Conservation (phyloP, 805 yeast genomes). For the Kuraishia piskuri region DNA sequence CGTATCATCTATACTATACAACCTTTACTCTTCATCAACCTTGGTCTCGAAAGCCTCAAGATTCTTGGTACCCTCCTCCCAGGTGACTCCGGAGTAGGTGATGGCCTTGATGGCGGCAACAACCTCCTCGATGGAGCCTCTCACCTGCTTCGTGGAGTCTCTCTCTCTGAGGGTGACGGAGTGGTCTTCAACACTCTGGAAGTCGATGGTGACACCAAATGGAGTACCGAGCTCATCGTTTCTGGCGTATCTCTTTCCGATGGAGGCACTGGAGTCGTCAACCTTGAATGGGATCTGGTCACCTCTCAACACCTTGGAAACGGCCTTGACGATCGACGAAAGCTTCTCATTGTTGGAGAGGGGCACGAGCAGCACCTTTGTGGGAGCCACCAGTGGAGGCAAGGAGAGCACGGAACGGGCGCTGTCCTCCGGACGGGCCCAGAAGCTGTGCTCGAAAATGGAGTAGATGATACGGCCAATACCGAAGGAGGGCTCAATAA, state of each 20-base stretch:
- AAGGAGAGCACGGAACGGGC: conserved; percentile 81
- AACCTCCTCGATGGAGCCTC: conserved; percentile 75
- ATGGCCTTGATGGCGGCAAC: conserved; percentile 64
- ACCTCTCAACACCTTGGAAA: conserved; percentile 63
- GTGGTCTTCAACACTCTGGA: conserved; percentile 80
- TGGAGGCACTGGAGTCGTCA: conserved; percentile 95
- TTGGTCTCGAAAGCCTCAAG: conserved; percentile 69
- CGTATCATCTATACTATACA: neutral
- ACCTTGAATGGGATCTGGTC: conserved; percentile 89
- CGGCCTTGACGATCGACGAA: conserved; percentile 62
- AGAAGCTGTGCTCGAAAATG: conserved; percentile 88
- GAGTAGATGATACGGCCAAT: conserved; percentile 95
- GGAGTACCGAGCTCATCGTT: conserved; percentile 99
- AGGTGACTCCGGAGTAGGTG: conserved; percentile 64
- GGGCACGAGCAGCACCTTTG: conserved; percentile 93
- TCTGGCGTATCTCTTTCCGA: conserved; percentile 97
- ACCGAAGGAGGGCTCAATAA: conserved; percentile 98
- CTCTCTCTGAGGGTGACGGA: conserved; percentile 95
- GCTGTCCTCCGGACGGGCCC: conserved; percentile 87
- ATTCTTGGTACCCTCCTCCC: conserved; percentile 79
- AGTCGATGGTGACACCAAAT: conserved; percentile 95
- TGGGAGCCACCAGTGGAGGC: conserved; percentile 95
- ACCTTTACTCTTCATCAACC: conserved; percentile 28
- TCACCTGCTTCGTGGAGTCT: conserved; percentile 92
- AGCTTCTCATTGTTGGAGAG: conserved; percentile 77